These are phyloP conservation scores for Cyclospora cayetanensis DNA, from an alignment of 169 alveolate species.

Conservation along the genomic window DNA sequence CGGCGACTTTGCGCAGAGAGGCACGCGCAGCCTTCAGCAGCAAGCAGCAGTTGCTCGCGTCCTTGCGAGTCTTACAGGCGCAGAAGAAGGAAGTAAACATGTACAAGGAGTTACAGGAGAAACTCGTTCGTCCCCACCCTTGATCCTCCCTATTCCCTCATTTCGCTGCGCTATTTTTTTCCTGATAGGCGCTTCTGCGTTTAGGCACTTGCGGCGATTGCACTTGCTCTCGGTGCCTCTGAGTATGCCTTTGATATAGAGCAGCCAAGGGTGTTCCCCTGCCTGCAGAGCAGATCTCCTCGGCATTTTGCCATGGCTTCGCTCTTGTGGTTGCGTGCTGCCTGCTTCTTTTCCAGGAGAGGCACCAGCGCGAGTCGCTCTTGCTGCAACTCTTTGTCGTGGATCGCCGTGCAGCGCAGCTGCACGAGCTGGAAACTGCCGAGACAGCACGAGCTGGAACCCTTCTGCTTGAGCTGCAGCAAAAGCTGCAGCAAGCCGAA, in stretches of 20 bases:
- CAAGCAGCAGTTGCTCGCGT: constrained; percentile 34
- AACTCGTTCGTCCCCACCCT: not conserved
- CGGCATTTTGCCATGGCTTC: too few species aligned
- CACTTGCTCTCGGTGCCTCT: too few species aligned
- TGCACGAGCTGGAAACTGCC: not conserved
- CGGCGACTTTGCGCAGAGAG: constrained; percentile 11
- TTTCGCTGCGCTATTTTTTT: too few species aligned
- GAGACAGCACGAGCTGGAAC: not conserved
- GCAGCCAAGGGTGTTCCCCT: too few species aligned
- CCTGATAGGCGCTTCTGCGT: too few species aligned
- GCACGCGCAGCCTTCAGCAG: constrained; percentile 39
- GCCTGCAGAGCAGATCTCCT: too few species aligned
- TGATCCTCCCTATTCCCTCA: too few species aligned
- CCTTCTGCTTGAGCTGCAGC: constrained; percentile 19
- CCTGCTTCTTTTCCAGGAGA: not conserved
- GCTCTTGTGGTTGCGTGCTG: not conserved
- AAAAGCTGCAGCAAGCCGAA: not conserved
- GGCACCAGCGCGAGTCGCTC: not conserved
- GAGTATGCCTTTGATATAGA: too few species aligned
- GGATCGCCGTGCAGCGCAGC: not conserved
- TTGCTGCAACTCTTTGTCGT: not conserved
- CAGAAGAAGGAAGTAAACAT: not conserved
- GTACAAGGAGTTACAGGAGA: not conserved
- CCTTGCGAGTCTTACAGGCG: constrained; percentile 16
- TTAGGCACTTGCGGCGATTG: too few species aligned